A percentile compares a stretch with the other conserved stretches of the same genome.
These are phyloP conservation scores for Lentinula guzmanii DNA, from an alignment of 768 basidiomycete species.

Conservation along the genomic window DNA sequence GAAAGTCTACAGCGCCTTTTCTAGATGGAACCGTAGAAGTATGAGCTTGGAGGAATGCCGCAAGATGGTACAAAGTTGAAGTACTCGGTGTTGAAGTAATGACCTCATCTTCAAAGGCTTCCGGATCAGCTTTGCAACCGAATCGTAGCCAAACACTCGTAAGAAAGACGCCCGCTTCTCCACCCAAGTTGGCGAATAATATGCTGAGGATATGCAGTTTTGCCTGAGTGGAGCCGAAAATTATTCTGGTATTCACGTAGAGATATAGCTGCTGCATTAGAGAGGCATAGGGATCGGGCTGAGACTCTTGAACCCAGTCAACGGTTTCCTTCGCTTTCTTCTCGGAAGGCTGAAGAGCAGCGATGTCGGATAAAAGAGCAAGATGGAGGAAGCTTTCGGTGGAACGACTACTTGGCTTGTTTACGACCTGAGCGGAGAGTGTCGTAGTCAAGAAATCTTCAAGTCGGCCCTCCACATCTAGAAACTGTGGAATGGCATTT, in stretches of 20 bases:
- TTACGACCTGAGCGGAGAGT: neutral
- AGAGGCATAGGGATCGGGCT: conserved; percentile 41
- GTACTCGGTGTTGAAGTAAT: conserved; percentile 30
- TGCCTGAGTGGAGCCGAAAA: neutral
- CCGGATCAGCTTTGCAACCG: neutral
- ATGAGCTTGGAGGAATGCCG: conserved; percentile 79
- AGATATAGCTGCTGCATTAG: conserved; percentile 63
- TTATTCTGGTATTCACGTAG: conserved; percentile 39
- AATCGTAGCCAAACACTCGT: conserved; percentile 56
- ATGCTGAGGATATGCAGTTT: neutral
- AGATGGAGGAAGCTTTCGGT: conserved; percentile 55
- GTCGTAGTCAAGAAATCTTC: neutral
- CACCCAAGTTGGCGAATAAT: conserved; percentile 63
- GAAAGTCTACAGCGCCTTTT: conserved; percentile 64
- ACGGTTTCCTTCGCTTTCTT: neutral
- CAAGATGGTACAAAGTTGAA: conserved; percentile 67
- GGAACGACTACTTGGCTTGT: conserved; percentile 53
- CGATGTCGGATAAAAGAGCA: conserved; percentile 45
- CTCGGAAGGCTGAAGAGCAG: conserved; percentile 41
- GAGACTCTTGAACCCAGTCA: conserved; percentile 10
- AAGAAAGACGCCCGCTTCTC: conserved; percentile 75
- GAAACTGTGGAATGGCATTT: neutral
- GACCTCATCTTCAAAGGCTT: conserved; percentile 17
- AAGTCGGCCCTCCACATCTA: neutral
- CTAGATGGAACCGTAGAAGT: conserved; percentile 51